Percentiles rank a stretch among this genome's conserved stretches.
phyloP scores from a whole-genome alignment of 129 eudicot species.

The Solidago caesia region DNA sequence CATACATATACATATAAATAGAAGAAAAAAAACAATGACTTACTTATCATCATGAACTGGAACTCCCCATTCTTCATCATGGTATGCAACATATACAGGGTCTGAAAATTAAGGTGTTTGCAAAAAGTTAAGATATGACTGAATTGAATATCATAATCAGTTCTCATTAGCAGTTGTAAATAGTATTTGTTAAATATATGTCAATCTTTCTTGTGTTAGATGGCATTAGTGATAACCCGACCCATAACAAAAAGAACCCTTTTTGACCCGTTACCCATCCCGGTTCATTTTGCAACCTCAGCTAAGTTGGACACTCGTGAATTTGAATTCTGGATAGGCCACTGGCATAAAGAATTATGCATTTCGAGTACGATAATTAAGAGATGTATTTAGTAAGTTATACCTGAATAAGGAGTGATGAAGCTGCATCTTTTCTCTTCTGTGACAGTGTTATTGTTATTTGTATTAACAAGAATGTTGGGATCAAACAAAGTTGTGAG shows the following conservation, averaged over 20 bases:
- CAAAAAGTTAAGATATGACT: not conserved
- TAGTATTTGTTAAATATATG: too few relatives aligned
- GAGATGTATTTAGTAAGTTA: not conserved
- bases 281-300: too few relatives aligned
- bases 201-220: too few relatives aligned
- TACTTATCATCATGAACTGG: constrained; percentile 85
- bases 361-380: not conserved
- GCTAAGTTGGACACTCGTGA: too few relatives aligned
- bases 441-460: constrained; percentile 6
- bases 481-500: constrained; percentile 13
- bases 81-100: constrained; percentile 71
- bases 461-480: not conserved
- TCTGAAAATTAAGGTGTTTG: constrained; percentile 36
- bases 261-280: too few relatives aligned
- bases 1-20: not conserved
- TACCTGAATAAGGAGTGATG: constrained; percentile 74
- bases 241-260: too few relatives aligned
- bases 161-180: too few relatives aligned
- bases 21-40: not conserved
- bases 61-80: constrained; percentile 96
- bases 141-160: not conserved
- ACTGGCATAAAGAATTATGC: not conserved
- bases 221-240: too few relatives aligned
- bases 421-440: constrained; percentile 69
- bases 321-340: too few relatives aligned